Percentiles rank a stretch among this genome's conserved stretches.
Evolutionary conservation across 805 yeast genomes (phyloP).

Genomic region (Candida vaughaniae): DNA sequence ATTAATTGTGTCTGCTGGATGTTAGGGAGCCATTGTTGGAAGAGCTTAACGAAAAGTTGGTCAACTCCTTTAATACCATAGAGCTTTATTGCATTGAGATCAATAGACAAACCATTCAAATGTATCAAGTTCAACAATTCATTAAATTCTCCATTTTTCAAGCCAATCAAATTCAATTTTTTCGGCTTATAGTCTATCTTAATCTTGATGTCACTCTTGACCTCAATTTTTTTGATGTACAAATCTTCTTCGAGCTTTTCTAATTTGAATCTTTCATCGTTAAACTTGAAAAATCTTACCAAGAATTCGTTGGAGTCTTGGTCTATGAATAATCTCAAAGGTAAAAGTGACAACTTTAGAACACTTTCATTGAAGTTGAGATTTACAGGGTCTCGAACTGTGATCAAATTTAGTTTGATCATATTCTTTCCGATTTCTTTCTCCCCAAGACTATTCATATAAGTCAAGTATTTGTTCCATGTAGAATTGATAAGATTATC

Average conservation of each 20-base stretch:
- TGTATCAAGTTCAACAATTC: slow-evolving; percentile 88
- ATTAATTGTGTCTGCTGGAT: slow-evolving; percentile 77
- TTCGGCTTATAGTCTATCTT: slow-evolving; percentile 91
- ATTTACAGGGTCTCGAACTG: slow-evolving; percentile 61
- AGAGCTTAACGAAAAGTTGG: slow-evolving; percentile 53
- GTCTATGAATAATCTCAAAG: slow-evolving; percentile 81
- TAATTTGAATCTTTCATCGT: slow-evolving; percentile 63
- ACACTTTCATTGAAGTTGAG: slow-evolving; percentile 70
- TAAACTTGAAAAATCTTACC: slow-evolving; percentile 77
- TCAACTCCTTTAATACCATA: slow-evolving; percentile 80
- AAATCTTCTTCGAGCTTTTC: slow-evolving; percentile 60
- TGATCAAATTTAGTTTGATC: slow-evolving; percentile 51
- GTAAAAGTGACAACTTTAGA: slow-evolving; percentile 56
- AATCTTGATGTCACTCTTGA: slow-evolving; percentile 53
- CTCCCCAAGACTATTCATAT: slow-evolving; percentile 66
- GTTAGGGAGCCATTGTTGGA: slow-evolving; percentile 85
- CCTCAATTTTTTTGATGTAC: slow-evolving; percentile 66
- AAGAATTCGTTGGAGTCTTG: slow-evolving; percentile 90
- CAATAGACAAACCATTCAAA: slow-evolving; percentile 79
- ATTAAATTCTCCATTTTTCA: slow-evolving; percentile 80
- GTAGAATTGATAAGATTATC: slow-evolving; percentile 77
- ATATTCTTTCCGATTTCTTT: slow-evolving; percentile 69
- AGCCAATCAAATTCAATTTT: slow-evolving; percentile 78
- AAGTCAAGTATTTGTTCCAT: slow-evolving; percentile 82
- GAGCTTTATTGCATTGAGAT: slow-evolving; percentile 56